Evolutionary conservation across 345 rosid species (phyloP).

Genomic region (Excoecaria agallocha): DNA sequence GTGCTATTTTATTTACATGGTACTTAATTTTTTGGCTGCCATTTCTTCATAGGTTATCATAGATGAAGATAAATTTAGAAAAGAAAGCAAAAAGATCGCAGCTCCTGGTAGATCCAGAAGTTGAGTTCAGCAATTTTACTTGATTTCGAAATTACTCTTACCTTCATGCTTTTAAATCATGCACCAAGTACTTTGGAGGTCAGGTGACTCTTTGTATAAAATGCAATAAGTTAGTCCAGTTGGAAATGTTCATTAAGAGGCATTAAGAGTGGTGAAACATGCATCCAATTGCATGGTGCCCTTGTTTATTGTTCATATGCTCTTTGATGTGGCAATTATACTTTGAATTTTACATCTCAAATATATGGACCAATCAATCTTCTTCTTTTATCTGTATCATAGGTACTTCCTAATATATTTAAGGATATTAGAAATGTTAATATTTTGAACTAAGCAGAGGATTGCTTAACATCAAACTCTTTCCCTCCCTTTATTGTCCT

Average conservation of each 20-base stretch:
- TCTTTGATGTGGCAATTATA: not conserved
- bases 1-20: constrained; percentile 5
- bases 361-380: constrained; percentile 65
- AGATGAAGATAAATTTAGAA: constrained; percentile 68
- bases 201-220: not conserved
- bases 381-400: constrained; percentile 80
- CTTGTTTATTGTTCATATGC: not conserved
- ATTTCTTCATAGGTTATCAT: constrained; percentile 44
- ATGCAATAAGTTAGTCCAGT: not conserved
- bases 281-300: not conserved
- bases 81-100: constrained; percentile 67
- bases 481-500: not conserved
- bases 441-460: not conserved
- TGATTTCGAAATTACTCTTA: not conserved
- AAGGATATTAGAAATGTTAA: constrained; percentile 10
- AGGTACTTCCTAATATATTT: constrained; percentile 45
- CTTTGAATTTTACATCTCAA: not conserved
- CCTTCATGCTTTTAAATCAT: not conserved
- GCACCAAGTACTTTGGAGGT: not conserved
- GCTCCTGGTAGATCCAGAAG: constrained; percentile 93
- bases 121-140: constrained; percentile 56
- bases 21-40: constrained; percentile 6
- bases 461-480: not conserved
- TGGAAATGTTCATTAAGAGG: not conserved
- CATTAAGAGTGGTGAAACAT: not conserved